Evolutionary conservation across 371 early-diverging fungal species (phyloP).

Genomic region (Parasitella parasitica): DNA sequence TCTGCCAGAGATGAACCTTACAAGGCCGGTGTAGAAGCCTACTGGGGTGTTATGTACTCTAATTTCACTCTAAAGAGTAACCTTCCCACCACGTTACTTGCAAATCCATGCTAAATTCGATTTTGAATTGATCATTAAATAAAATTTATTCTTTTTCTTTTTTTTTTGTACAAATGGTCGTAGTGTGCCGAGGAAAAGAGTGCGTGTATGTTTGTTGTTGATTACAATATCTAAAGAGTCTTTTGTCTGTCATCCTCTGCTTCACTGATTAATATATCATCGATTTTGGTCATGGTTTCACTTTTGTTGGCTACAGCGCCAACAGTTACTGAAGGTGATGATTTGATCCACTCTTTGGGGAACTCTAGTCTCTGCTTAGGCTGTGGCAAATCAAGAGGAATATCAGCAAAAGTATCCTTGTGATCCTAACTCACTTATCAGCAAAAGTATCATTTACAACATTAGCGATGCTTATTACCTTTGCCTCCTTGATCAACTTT

Average conservation of each 20-base stretch:
- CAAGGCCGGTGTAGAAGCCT: conserved; percentile 55
- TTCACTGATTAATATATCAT: too few relatives aligned
- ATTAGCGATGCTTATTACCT: conserved; percentile 29
- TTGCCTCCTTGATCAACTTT: conserved; percentile 55
- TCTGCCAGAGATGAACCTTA: conserved; percentile 64
- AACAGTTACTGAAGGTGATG: conserved; percentile 3
- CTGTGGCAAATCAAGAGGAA: conserved; percentile 61
- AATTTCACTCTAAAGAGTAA: conserved; percentile 21
- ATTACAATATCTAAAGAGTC: neutral
- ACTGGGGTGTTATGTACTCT: conserved; percentile 54
- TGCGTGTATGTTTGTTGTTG: too few relatives aligned
- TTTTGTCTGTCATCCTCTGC: too few relatives aligned
- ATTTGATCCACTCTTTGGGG: conserved; percentile 62
- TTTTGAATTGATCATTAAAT: neutral
- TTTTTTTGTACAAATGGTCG: conserved; percentile 1
- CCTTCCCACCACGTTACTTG: neutral
- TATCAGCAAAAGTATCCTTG: conserved; percentile 58
- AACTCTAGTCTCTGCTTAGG: conserved; percentile 58
- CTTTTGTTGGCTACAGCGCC: neutral
- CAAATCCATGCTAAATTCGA: conserved; percentile 7
- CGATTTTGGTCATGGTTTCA: too few relatives aligned
- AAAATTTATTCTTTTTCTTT: neutral
- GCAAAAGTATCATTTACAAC: neutral
- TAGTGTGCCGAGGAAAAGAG: neutral
- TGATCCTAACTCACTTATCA: conserved; percentile 30